Evolutionary conservation across 768 basidiomycete genomes (phyloP), one percentile per base, ranked within the genome.

Genomic region (Agaricus subrufescens): DNA sequence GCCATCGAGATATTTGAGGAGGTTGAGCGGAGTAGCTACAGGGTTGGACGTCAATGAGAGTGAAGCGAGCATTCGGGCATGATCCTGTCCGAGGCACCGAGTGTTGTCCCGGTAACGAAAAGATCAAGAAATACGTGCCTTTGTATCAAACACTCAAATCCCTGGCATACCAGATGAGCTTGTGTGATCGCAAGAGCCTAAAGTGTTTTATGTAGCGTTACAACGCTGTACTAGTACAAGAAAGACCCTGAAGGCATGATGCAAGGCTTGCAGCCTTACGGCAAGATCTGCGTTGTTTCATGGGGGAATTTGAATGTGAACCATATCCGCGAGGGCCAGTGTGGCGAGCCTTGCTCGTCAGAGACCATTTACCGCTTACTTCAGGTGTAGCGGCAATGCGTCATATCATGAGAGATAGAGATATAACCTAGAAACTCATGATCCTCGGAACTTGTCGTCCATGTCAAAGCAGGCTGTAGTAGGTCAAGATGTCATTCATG

Each of bases 381-480:
- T 54, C 72, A 88, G 90, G 88, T 7, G 67, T 91, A 54, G 67
- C 71, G 14, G 78, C 80, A 3, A 61, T 94, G 14, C 75, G 91
- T 58, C 64, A 73, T 9, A 82, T 78, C 0, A 67, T 86, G 39
- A 71, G 69, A 54, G 67, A 69, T 30, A 73, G 76, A 27, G 87
- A 0, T 67, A 83, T 53, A 75, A 91, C 66, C 81, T 90, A 9
- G 68, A 69, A 8, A 63, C 68, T 10, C 66, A 83, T 43, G 91
- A 94, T 64, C 92, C 92, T 0, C 94, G 90, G 90, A 91, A 83
- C 71, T 93, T 91, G 65, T 92, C 92, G 3, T 85, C 85, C 0
- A 75, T 67, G 70, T 67, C 46, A 72, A 75, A 66, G 85, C 86
- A 63, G 56, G 23, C n/a, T 19, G 19, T 19, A 19, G 19, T 19